Percentiles rank a stretch among this genome's conserved stretches.
Evolutionary conservation across 2,329 filamentous ascomycete species (phyloP).

Genomic region (Paramyrothecium sp.): DNA sequence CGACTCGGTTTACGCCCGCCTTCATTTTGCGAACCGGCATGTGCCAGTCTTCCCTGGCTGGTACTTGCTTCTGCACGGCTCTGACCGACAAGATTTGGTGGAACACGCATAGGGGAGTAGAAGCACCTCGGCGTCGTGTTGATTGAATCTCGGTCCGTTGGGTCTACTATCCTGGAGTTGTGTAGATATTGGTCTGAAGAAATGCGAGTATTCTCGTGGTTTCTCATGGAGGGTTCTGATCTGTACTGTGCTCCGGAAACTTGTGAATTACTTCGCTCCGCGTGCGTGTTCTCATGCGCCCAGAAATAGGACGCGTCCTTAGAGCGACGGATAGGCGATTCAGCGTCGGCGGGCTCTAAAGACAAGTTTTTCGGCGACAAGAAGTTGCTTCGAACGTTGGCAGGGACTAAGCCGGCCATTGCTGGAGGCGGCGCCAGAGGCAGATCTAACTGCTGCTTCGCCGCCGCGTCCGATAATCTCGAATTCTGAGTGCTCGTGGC

Average conservation of each 20-base stretch:
- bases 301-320: background rate
- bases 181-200: no score
- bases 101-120: slow-evolving; percentile 18
- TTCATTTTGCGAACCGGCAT: no score
- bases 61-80: no score
- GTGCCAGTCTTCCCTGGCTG: no score
- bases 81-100: slow-evolving; percentile 2
- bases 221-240: background rate
- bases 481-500: background rate
- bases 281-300: background rate
- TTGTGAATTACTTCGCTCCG: background rate
- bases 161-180: background rate
- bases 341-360: no score
- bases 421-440: no score
- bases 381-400: no score
- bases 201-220: no score
- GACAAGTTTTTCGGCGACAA: no score
- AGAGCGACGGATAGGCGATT: no score
- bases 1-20: background rate
- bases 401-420: no score
- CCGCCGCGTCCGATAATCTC: background rate
- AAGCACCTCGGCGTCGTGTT: slow-evolving; percentile 19
- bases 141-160: slow-evolving; percentile 6
- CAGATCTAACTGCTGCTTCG: no score
- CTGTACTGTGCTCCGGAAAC: background rate